Conservation (phyloP, 2,329 filamentous ascomycete species). For the Trichoderma lentiforme region DNA sequence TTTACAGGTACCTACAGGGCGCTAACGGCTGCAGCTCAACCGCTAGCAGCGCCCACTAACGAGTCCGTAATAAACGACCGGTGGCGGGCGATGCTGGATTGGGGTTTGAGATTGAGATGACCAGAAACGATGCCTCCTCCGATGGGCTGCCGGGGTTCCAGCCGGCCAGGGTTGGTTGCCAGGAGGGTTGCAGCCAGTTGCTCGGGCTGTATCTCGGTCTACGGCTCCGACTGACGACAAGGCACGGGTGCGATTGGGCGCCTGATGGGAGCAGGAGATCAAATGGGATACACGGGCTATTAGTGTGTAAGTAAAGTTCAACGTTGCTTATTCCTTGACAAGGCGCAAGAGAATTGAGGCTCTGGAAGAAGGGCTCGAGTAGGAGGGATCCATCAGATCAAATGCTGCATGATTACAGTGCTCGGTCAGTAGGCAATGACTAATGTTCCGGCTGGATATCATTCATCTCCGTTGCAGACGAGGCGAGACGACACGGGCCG, state of each 20-base stretch:
- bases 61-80: not conserved
- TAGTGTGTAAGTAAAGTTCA: not conserved
- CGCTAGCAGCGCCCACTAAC: not conserved
- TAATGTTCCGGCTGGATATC: not conserved
- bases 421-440: not conserved
- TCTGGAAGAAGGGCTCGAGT: not conserved
- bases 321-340: not conserved
- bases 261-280: not conserved
- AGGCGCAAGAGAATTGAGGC: not conserved
- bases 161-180: constrained; percentile 2
- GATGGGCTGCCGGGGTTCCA: constrained; percentile 9
- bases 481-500: not conserved
- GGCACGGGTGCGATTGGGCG: not conserved
- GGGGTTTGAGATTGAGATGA: not conserved
- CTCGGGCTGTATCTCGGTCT: constrained; percentile 9
- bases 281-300: not conserved
- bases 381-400: no score
- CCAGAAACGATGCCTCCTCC: not conserved
- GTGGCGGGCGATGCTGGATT: not conserved
- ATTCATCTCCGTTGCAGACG: not conserved
- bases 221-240: not conserved
- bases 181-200: constrained; percentile 5
- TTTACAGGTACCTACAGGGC: not conserved
- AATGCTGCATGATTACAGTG: not conserved
- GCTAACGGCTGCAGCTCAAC: not conserved